Conservation (phyloP, 768 basidiomycete species). For the Auriculariales sp. region DNA sequence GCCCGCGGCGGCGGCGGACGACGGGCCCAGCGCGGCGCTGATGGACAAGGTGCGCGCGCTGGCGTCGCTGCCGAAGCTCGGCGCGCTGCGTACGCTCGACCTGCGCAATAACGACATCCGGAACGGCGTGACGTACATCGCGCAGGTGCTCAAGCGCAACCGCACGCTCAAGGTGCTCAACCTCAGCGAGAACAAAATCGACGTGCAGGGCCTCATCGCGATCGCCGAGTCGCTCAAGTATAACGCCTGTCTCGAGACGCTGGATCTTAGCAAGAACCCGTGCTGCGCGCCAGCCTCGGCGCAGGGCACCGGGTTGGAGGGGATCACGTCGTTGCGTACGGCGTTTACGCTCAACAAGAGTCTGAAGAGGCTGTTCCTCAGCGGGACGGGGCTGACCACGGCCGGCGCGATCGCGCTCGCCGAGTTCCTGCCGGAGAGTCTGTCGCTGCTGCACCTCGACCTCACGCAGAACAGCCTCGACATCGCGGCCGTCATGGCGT, state of each 20-base stretch:
- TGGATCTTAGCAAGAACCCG: conserved; percentile 87
- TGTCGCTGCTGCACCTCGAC: conserved; percentile 80
- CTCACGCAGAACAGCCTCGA: conserved; percentile 72
- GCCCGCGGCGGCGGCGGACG: conserved; percentile 2
- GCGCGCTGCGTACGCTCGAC: conserved; percentile 79
- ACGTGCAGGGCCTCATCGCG: conserved; percentile 58
- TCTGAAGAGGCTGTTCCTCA: conserved; percentile 67
- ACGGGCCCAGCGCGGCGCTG: conserved; percentile 58
- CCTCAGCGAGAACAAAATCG: conserved; percentile 87
- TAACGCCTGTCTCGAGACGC: conserved; percentile 82
- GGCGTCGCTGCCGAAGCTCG: conserved; percentile 73
- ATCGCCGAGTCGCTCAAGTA: conserved; percentile 94
- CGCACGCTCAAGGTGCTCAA: conserved; percentile 89
- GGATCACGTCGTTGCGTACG: conserved; percentile 58
- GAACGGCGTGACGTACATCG: conserved; percentile 73
- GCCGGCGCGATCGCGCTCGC: conserved; percentile 87
- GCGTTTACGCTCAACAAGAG: conserved; percentile 70
- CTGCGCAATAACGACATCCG: conserved; percentile 83
- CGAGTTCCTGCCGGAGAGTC: conserved; percentile 88
- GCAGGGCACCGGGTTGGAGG: no score
- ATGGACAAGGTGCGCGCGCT: conserved; percentile 82
- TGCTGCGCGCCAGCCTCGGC: conserved; percentile 82
- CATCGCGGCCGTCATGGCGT: conserved; percentile 84
- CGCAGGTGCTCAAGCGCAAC: conserved; percentile 93
- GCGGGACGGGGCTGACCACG: conserved; percentile 64